Conservation (phyloP, 176 grass and related monocot genomes). For the Bolboschoenus planiculmis region DNA sequence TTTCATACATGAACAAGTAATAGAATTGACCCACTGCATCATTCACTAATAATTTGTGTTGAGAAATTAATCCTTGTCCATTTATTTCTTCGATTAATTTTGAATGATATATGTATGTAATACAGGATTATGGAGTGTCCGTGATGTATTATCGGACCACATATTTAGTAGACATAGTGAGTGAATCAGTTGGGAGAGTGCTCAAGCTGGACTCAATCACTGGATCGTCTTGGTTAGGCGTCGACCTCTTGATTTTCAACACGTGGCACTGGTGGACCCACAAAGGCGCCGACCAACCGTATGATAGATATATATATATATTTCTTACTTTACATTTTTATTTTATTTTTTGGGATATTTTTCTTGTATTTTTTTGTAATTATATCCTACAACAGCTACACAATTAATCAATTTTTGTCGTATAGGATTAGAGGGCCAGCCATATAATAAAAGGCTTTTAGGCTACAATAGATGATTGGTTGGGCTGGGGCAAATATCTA, state of each 20-base stretch:
- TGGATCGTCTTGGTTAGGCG: slow-evolving; percentile 61
- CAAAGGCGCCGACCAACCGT: slow-evolving; percentile 83
- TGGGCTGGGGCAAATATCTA: not conserved
- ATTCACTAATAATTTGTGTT: not conserved
- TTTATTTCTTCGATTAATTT: not conserved
- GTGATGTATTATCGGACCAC: slow-evolving; percentile 70
- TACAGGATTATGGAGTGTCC: slow-evolving; percentile 68
- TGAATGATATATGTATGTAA: too few species aligned
- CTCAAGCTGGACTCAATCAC: slow-evolving; percentile 75
- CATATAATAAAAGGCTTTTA: not conserved
- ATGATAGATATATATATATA: not conserved
- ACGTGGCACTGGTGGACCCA: slow-evolving; percentile 99
- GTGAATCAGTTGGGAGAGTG: slow-evolving; percentile 57
- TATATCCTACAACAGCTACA: too few species aligned
- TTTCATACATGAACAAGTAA: too few species aligned
- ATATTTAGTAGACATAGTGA: slow-evolving; percentile 83
- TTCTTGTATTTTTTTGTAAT: not conserved
- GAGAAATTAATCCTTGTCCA: not conserved
- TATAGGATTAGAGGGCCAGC: not conserved
- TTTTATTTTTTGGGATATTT: too few species aligned
- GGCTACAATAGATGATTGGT: not conserved
- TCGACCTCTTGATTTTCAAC: slow-evolving; percentile 79
- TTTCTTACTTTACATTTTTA: not conserved
- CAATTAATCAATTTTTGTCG: too few species aligned
- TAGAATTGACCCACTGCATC: not conserved